Evolutionary conservation across 2,329 filamentous ascomycete genomes (phyloP).

Genomic region (Diaporthe sp.): DNA sequence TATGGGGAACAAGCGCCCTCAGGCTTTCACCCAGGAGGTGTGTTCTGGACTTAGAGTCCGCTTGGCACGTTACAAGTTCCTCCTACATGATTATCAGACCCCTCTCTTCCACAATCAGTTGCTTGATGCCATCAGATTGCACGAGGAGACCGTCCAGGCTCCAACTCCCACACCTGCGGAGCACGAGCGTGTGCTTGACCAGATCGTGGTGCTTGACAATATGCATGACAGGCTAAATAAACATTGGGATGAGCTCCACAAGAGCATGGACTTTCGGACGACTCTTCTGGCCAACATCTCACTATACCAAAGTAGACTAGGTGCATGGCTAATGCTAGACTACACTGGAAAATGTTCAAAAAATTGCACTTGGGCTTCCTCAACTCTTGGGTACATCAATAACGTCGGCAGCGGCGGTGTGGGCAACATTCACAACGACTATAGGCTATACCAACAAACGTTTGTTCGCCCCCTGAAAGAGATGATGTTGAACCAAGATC

Average conservation of each 20-base stretch:
- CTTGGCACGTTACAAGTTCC: background rate
- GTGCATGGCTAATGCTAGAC: background rate
- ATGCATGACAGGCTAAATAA: background rate
- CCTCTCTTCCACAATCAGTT: background rate
- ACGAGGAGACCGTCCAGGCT: background rate
- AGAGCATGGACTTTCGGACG: background rate
- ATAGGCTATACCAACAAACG: background rate
- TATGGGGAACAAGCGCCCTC: background rate
- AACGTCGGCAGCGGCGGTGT: background rate
- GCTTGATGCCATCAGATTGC: background rate
- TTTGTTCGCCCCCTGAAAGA: background rate
- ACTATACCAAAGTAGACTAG: background rate
- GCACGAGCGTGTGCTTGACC: background rate
- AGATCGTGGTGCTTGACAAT: background rate
- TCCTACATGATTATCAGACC: background rate
- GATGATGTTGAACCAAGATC: constrained; percentile 8
- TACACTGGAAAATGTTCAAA: background rate
- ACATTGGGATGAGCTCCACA: background rate
- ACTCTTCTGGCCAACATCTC: background rate
- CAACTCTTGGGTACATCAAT: background rate
- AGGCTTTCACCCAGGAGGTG: background rate
- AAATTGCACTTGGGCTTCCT: background rate
- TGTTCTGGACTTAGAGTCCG: background rate
- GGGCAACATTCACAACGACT: background rate
- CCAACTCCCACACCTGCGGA: background rate